Evolutionary conservation across 2,329 filamentous ascomycete genomes (phyloP).

Genomic region (Periconia sp.): DNA sequence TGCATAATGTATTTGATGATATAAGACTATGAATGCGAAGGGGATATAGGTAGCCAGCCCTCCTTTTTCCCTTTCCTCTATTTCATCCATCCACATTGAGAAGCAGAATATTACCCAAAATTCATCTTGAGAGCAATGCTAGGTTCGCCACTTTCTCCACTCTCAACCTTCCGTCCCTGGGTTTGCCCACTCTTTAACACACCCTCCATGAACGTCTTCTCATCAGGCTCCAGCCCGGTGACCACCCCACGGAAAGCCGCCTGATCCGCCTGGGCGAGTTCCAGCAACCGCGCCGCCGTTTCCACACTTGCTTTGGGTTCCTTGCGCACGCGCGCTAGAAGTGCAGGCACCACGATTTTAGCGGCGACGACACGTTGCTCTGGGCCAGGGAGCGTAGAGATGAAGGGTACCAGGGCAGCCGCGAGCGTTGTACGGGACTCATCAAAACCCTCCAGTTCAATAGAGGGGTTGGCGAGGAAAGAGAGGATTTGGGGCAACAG

Average conservation of each 20-base stretch:
- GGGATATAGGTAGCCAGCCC: no score
- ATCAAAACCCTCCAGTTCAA: constrained; percentile 75
- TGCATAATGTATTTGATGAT: no score
- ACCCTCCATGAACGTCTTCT: constrained; percentile 77
- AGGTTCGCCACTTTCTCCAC: constrained; percentile 61
- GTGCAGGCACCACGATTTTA: constrained; percentile 73
- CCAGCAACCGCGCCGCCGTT: constrained; percentile 74
- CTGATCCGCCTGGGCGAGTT: constrained; percentile 77
- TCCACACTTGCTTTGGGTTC: constrained; percentile 63
- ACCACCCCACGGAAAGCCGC: constrained; percentile 74
- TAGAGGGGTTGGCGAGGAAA: constrained; percentile 65
- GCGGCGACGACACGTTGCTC: constrained; percentile 58
- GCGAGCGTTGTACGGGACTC: constrained; percentile 70
- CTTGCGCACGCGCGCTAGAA: constrained; percentile 71
- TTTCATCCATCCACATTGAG: no score
- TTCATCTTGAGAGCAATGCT: constrained; percentile 95
- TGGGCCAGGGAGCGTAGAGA: constrained; percentile 46
- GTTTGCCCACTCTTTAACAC: constrained; percentile 68
- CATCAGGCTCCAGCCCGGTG: constrained; percentile 66
- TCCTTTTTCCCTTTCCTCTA: no score
- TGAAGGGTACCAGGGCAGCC: constrained; percentile 75
- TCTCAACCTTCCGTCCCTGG: constrained; percentile 50
- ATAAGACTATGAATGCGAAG: no score
- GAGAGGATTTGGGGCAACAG: constrained; percentile 73
- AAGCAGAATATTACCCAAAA: constrained; percentile 57